A percentile compares a stretch with the other conserved stretches of the same genome.
phyloP scores from a whole-genome alignment of 2,329 filamentous ascomycete species.

The Neurospora sp. region DNA sequence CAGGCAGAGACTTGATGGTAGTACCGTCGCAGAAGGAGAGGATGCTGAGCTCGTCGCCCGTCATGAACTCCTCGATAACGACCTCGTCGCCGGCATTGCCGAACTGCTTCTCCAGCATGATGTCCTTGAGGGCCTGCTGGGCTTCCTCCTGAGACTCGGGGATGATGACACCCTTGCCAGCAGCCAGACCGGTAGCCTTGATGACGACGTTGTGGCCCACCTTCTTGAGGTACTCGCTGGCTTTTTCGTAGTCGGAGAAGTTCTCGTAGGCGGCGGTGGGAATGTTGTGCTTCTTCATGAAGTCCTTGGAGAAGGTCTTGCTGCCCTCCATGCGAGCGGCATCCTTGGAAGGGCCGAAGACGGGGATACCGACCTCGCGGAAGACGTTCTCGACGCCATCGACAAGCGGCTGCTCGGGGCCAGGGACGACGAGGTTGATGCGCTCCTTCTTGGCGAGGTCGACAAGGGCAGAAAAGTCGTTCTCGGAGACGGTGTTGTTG shows the following conservation, averaged over 20 bases:
- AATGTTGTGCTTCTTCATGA: slow-evolving; percentile 86
- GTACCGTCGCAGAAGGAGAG: slow-evolving; percentile 87
- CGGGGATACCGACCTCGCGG: slow-evolving; percentile 59
- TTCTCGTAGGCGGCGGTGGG: slow-evolving; percentile 88
- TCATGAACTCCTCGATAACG: slow-evolving; percentile 88
- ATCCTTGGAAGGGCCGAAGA: slow-evolving; percentile 76
- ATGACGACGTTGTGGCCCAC: slow-evolving; percentile 73
- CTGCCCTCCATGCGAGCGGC: slow-evolving; percentile 90
- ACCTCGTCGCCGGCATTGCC: slow-evolving; percentile 81
- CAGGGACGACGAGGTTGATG: slow-evolving; percentile 78
- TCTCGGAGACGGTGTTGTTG: slow-evolving; percentile 54
- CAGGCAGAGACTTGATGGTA: slow-evolving; percentile 71
- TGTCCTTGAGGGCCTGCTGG: slow-evolving; percentile 68
- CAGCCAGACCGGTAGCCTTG: slow-evolving; percentile 86
- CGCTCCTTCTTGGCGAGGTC: slow-evolving; percentile 61
- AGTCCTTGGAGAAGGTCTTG: slow-evolving; percentile 96
- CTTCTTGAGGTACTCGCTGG: slow-evolving; percentile 62
- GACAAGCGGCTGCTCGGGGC: slow-evolving; percentile 88
- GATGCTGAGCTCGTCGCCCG: slow-evolving; percentile 86
- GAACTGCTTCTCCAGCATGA: slow-evolving; percentile 85
- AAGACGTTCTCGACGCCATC: slow-evolving; percentile 84
- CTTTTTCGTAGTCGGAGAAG: slow-evolving; percentile 68
- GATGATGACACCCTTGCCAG: slow-evolving; percentile 91
- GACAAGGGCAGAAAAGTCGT: slow-evolving; percentile 72
- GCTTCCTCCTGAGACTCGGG: slow-evolving; percentile 76